Evolutionary conservation across 83 land plant genomes (phyloP).

Genomic region (Isoetes engelmannii): DNA sequence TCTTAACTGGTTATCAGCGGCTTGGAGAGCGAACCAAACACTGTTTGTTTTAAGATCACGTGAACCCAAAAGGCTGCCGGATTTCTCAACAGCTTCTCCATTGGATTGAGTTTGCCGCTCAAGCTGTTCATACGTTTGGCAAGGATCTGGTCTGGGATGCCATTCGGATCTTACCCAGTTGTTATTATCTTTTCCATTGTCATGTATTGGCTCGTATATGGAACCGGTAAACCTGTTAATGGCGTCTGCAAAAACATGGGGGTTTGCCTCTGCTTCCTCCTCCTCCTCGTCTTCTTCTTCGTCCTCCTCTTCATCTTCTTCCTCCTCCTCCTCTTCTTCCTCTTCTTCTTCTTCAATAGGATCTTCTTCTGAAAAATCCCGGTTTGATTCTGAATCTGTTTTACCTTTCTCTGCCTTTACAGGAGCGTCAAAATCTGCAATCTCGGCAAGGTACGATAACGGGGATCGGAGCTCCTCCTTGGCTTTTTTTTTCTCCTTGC

Average conservation of each 20-base stretch:
- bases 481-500: background rate
- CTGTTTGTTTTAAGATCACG: background rate
- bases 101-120: too few relatives aligned
- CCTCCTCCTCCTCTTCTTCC: background rate
- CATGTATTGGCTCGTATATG: too few relatives aligned
- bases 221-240: too few relatives aligned
- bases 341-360: background rate
- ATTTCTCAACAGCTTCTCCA: too few relatives aligned
- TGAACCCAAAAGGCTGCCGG: too few relatives aligned
- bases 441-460: conserved; percentile 13
- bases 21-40: conserved; percentile 66
- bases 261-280: background rate
- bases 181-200: too few relatives aligned
- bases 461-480: conserved; percentile 7
- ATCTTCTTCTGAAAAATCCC: too few relatives aligned
- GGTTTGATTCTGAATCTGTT: background rate
- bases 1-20: conserved; percentile 66
- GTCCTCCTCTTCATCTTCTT: background rate
- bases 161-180: too few relatives aligned
- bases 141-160: too few relatives aligned
- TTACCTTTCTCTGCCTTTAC: background rate
- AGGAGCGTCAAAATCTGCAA: conserved; percentile 3
- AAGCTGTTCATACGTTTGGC: too few relatives aligned
- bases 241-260: background rate
- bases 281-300: background rate